Base-by-base conservation (phyloP, 2,329 filamentous ascomycete genomes). In the Nemania serpens region DNA sequence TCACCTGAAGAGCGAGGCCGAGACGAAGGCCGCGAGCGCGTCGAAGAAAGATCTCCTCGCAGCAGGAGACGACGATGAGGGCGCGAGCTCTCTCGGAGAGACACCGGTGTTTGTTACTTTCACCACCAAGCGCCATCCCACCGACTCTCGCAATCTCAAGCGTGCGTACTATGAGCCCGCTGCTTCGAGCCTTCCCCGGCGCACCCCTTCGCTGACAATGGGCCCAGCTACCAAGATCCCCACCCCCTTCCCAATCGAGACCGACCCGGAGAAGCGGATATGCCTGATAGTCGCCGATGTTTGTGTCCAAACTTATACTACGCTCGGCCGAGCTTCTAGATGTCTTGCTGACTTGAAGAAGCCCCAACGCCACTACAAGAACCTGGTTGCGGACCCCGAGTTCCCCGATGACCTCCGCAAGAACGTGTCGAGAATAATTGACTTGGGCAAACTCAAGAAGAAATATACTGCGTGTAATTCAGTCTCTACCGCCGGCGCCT, bases 221-320 rank as follows among this genome's bases (percentile, higher is more conserved):
- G 96, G 81, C 93, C 20, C n/a, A 65, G 63, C 93, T 29, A 84
- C 85, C 75, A 96, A 94, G 78, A 91, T 97, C 71, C 70, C 82
- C 67, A 81, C 96, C 55, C 91, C 92, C 49, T 88, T 96, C 77
- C 82, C 90, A 10, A 84, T 96, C 64, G 88, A 91, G 77, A 81
- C 84, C 66, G 84, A 87, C 66, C 78, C 69, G 5, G 67, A 74
- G 39, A 66, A 70, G 34, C 58, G 63, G 50, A 85, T 97, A 76
- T 97, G 93, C 78, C 82, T 97, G 62, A 96, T 97, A 76, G 91
- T 89, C 58, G 91, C 92, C 69, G 84, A 87, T 55, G 65, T 67
- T 43, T 42, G 65, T 64, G 13, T 34, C 9, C 6, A 37, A 20
- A 3, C 15, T 42, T 45, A 18, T 12, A 12, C 25, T 20, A 5